Base-by-base conservation (phyloP, 2,329 filamentous ascomycete genomes). In the Talaromyces albobiverticillius region DNA sequence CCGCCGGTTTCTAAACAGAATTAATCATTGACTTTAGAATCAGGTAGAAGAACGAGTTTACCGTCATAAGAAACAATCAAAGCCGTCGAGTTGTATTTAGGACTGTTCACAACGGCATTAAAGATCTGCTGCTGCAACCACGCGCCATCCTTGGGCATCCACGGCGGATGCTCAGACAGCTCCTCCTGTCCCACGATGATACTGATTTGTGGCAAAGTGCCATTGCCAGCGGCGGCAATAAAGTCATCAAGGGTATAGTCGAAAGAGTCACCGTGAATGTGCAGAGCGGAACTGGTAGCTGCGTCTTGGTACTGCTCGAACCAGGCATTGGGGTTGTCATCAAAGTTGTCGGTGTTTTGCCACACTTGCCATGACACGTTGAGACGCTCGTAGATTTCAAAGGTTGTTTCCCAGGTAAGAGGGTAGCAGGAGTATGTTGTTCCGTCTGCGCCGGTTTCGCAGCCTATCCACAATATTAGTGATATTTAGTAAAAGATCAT, bases 61-160 rank as follows among this genome's bases (percentile, higher is more conserved):
- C 74, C 53, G 81, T 75, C 41, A 11, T 55, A 55, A 18, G 53
- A 55, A 18, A 55, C 41, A 11, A 55, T 22, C 22, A 82, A 63
- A 0, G 70, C 73, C 2, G 79, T 81, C 18, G 70, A 72, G 41
- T 71, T 69, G 61, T 81, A 83, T 41, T 72, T 73, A 4, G 76
- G 76, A 18, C 79, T 79, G 48, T 69, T 70, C 11, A 73, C 76
- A 4, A 83, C 76, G 3, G 79, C 76, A 52, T 80, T 70, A 14
- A 80, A 76, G 5, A 83, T 69, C 60, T 79, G 69, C 61, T 78
- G 75, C 61, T 82, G 77, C 32, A 83, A 67, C 79, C 79, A 83
- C 3, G 72, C 79, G 13, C 80, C 80, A 54, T 82, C 80, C 55
- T 72, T 75, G 1, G 80, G 79, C 40, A 73, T 71, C 60, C 77